These are phyloP conservation scores for Pythium graminicola DNA, from an alignment of 352 stramenopile species.

Conservation along the genomic window DNA sequence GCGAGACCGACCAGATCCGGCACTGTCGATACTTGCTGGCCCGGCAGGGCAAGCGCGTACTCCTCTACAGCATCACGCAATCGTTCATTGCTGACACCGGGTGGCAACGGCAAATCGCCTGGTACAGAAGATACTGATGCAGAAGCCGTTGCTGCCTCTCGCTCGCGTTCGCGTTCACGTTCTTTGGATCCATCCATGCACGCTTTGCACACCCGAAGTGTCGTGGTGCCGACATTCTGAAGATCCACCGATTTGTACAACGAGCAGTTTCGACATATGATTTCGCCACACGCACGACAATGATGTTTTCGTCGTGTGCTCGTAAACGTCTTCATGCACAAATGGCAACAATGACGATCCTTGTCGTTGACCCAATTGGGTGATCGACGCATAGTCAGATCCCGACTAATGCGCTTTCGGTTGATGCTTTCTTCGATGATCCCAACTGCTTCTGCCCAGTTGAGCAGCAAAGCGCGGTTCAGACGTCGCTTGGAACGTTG, in stretches of 20 bases:
- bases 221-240: conserved; percentile 63
- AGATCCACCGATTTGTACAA: conserved; percentile 74
- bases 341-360: conserved; percentile 72
- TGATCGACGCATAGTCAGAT: conserved; percentile 60
- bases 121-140: conserved; percentile 14
- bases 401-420: conserved; percentile 60
- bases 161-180: conserved; percentile 10
- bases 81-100: conserved; percentile 34
- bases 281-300: conserved; percentile 75
- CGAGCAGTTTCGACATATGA: conserved; percentile 79
- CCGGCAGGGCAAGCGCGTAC: conserved; percentile 62
- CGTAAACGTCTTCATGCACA: conserved; percentile 80
- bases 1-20: conserved; percentile 72
- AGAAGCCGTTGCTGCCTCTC: conserved; percentile 9
- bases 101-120: conserved; percentile 22
- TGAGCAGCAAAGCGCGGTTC: conserved; percentile 57
- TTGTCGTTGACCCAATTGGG: conserved; percentile 79
- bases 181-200: conserved; percentile 54
- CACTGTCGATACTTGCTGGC: conserved; percentile 44
- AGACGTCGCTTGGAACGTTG: conserved; percentile 43
- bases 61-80: conserved; percentile 61
- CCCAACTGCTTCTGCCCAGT: conserved; percentile 65
- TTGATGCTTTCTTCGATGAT: conserved; percentile 64
- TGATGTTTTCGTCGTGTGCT: conserved; percentile 76
- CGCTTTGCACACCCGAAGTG: conserved; percentile 68